Evolutionary conservation across 2,329 filamentous ascomycete genomes (phyloP).

Genomic region (Anthostomella pinea): DNA sequence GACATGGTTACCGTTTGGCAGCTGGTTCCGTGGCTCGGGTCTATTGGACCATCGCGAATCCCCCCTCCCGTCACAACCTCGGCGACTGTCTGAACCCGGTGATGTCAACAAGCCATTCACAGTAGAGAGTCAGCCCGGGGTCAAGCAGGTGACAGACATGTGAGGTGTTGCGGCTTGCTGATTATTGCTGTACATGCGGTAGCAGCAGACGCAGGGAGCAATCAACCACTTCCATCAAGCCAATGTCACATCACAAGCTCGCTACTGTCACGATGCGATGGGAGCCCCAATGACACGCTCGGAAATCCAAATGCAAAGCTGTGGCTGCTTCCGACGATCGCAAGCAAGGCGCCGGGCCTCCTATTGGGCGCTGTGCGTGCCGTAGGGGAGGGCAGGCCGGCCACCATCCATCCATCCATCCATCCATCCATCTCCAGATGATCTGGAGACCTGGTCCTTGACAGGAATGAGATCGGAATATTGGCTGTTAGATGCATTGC

Average conservation of each 20-base stretch:
- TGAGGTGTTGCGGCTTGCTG: no score
- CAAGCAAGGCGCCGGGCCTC: no score
- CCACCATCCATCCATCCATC: no score
- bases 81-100: slow-evolving; percentile 20
- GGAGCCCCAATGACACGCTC: slow-evolving; percentile 19
- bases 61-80: slow-evolving; percentile 17
- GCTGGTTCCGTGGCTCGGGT: slow-evolving; percentile 19
- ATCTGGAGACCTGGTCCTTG: slow-evolving; percentile 20
- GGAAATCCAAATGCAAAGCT: slow-evolving; percentile 17
- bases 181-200: no score
- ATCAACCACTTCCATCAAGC: no score
- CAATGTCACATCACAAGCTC: neutral
- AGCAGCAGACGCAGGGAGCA: neutral
- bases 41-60: slow-evolving; percentile 17
- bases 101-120: neutral
- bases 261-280: slow-evolving; percentile 15
- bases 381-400: slow-evolving; percentile 5
- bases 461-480: slow-evolving; percentile 18
- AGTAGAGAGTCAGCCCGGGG: no score
- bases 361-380: no score
- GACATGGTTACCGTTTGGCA: slow-evolving; percentile 4
- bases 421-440: no score
- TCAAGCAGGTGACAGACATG: no score
- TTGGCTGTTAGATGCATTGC: slow-evolving; percentile 22
- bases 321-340: slow-evolving; percentile 21